Evolutionary conservation across 176 grass and related monocot genomes (phyloP).

Genomic region (Themeda triandra): DNA sequence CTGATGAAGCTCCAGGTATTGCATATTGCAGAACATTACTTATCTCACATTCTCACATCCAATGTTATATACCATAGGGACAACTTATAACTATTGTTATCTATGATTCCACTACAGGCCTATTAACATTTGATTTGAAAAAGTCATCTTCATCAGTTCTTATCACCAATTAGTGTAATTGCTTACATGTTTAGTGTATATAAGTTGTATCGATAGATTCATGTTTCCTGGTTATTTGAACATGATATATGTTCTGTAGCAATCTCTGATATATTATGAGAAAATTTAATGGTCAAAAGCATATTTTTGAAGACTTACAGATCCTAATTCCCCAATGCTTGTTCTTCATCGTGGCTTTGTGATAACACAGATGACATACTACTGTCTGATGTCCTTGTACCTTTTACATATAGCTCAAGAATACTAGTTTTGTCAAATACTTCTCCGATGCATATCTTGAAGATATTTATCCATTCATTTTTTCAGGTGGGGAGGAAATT

Average conservation of each 20-base stretch:
- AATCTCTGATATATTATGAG: not conserved
- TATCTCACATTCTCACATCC: not conserved
- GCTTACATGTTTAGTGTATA: not conserved
- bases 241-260: not conserved
- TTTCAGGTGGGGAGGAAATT: conserved; percentile 96
- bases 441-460: not conserved
- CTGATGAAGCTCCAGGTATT: conserved; percentile 88
- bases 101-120: not conserved
- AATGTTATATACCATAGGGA: not conserved
- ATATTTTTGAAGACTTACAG: not conserved
- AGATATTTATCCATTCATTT: conserved; percentile 6
- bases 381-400: conserved; percentile 9
- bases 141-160: not conserved
- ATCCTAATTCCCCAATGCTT: not conserved
- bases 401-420: not conserved
- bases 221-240: not conserved
- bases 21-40: not conserved
- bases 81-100: not conserved
- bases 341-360: not conserved
- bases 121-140: not conserved
- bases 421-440: not conserved
- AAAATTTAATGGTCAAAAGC: not conserved
- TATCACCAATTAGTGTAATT: not conserved
- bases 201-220: not conserved
- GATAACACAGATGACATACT: not conserved